phyloP scores from a whole-genome alignment of 2,329 filamentous ascomycete species.

The Chaetomiaceae sp. region DNA sequence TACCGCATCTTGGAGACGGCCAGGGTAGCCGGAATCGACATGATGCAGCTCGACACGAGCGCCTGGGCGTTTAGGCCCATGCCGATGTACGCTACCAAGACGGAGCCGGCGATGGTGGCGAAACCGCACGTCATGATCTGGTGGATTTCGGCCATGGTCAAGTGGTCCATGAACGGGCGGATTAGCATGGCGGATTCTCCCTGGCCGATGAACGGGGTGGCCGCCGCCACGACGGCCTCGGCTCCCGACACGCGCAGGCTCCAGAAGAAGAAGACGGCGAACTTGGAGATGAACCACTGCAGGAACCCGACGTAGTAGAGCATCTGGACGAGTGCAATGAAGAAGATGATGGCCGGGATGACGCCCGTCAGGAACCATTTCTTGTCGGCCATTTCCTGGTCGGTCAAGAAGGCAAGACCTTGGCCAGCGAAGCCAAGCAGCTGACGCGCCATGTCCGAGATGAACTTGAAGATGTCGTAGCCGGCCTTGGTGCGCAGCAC shows the following conservation, averaged over 20 bases:
- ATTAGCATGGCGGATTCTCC: conserved; percentile 93
- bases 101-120: conserved; percentile 85
- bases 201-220: conserved; percentile 90
- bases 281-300: conserved; percentile 87
- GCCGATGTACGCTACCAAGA: conserved; percentile 78
- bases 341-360: conserved; percentile 92
- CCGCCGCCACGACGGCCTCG: conserved; percentile 89
- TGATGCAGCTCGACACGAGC: conserved; percentile 86
- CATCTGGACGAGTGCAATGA: conserved; percentile 86
- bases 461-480: conserved; percentile 85
- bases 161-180: conserved; percentile 76
- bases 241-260: conserved; percentile 79
- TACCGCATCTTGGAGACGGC: conserved; percentile 87
- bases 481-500: conserved; percentile 76
- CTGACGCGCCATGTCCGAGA: conserved; percentile 68
- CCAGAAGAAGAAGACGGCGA: conserved; percentile 91
- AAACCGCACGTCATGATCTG: conserved; percentile 92
- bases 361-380: conserved; percentile 72
- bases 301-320: conserved; percentile 75
- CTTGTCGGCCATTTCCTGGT: conserved; percentile 37
- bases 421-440: conserved; percentile 71
- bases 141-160: conserved; percentile 84
- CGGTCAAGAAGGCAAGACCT: conserved; percentile 70
- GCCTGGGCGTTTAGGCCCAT: conserved; percentile 82
- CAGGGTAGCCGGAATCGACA: conserved; percentile 89